Base-by-base conservation (phyloP, 2,329 filamentous ascomycete species). In the Verticillium longisporum region DNA sequence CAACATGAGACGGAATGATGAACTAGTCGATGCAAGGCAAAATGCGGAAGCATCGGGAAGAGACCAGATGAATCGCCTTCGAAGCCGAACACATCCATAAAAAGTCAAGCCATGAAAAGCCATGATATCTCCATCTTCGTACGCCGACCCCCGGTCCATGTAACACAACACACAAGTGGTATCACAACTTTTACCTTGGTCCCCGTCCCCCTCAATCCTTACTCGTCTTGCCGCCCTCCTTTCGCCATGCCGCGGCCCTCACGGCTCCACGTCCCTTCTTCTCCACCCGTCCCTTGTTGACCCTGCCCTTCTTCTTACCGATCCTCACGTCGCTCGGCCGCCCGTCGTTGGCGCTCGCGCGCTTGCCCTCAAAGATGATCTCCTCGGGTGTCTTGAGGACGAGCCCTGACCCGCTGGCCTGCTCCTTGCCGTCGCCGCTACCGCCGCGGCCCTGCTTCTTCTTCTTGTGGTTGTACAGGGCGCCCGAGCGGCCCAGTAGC, bases 301-400 rank as follows among this genome's bases (percentile, higher is more conserved):
- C 21, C 63, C 74, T 61, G 69, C 82, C 85, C 64, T 72, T 73
- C 68, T 83, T 84, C 65, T 84, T 84, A 11, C 83, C 81, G 38
- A 88, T 74, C 71, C 82, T 88, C 63, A 85, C 72, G 68, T 85
- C 85, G 72, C 78, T 88, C 50, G 85, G 85, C 68, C 80, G 87
- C 4, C 84, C 88, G 63, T 88, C 85, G 61, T 81, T 88, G 36
- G 82, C 77, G 60, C 83, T 90, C 10, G 91, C 91, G 60, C 91
- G 83, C 65, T 88, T 87, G 0, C 91, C 91, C 73, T 96, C 91
- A 68, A 94, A 93, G n/a, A 93, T 83, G 64, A 93, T 84, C 15
- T 81, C 79, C 73, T 92, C 88, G 0, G 88, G 88, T 1, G 83
- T 81, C 74, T 85, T 83, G 21, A 64, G 62, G 18, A 63, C 64